Evolutionary conservation across 176 grass and related monocot species (phyloP), one percentile per base, ranked within the genome.

Genomic region (Raddia distichophylla): DNA sequence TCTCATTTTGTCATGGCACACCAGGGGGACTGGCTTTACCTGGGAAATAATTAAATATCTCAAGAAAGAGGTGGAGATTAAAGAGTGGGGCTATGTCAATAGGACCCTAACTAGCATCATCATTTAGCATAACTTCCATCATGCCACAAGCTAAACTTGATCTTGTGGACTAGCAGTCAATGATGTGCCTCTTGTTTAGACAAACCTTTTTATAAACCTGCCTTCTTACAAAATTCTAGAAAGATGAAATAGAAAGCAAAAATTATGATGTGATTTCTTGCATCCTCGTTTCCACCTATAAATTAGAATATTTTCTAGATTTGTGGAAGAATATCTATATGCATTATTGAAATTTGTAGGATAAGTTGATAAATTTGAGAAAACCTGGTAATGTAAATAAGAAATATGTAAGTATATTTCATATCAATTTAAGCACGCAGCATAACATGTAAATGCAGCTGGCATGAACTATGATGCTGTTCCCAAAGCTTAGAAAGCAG

Each of bases 31-130:
- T 50, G 68, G 27, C 71, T 88, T 83, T 59, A 71, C 8, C 3
- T 46, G 14, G 60, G 53, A 22, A 73, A 52, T 46, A 83, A 5
- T 67, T 80, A 61, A 58, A 57, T 13, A 76, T 46, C 15, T 68
- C 52, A 59, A 17, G 60, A 50, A 77, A 77, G 27, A 53, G 5
- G 64, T 35, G 6, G 13, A 80, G 33, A 58, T 56, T 56, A 33
- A 55, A 45, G 37, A 78, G 3, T 33, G 15, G 12, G 15, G 51
- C 40, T 73, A 13, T 63, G 18, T 37, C 49, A 52, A 79, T 45
- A 45, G 2, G 16, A 14, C 0, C 45, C 20, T 54, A 75, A 69
- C 2, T 57, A 50, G 76, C 10, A 64, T 14, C 27, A 44, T 42
- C n/a, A 42, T 72, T 62, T 78, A 3, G 34, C 18, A 82, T 16